Evolutionary conservation across 2,329 filamentous ascomycete genomes (phyloP).

Genomic region (Neurospora sp.): DNA sequence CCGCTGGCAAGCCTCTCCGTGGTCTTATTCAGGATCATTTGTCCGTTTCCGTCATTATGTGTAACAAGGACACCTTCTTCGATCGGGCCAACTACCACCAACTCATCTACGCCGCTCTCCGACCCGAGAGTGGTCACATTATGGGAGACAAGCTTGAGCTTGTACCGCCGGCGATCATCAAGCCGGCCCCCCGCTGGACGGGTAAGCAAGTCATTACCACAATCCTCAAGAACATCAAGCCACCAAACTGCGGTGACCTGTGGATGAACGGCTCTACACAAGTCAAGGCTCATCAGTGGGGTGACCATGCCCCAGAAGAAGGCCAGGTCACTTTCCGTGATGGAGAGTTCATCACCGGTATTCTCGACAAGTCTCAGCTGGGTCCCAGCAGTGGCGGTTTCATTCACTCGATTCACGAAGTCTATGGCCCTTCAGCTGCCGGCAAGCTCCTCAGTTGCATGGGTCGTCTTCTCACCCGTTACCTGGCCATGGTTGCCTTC

Average conservation of each 20-base stretch:
- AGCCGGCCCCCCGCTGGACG: slow-evolving; percentile 77
- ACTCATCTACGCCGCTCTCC: slow-evolving; percentile 79
- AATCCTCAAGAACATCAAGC: slow-evolving; percentile 84
- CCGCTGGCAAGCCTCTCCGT: slow-evolving; percentile 83
- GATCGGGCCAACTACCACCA: slow-evolving; percentile 82
- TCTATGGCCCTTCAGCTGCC: slow-evolving; percentile 79
- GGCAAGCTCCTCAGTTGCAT: slow-evolving; percentile 83
- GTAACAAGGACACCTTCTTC: slow-evolving; percentile 86
- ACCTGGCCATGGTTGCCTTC: slow-evolving; percentile 88
- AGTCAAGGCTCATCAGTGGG: slow-evolving; percentile 74
- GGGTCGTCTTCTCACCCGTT: slow-evolving; percentile 78
- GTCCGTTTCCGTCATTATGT: slow-evolving; percentile 84
- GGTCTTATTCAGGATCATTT: slow-evolving; percentile 98
- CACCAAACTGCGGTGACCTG: slow-evolving; percentile 62
- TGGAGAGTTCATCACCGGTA: slow-evolving; percentile 80
- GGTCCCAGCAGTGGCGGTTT: slow-evolving; percentile 80
- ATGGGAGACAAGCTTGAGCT: slow-evolving; percentile 72
- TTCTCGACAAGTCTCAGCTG: slow-evolving; percentile 92
- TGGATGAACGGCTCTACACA: slow-evolving; percentile 72
- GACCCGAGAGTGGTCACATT: slow-evolving; percentile 85
- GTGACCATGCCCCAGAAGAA: slow-evolving; percentile 58
- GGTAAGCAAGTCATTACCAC: slow-evolving; percentile 94
- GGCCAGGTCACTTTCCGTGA: slow-evolving; percentile 72
- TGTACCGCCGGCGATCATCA: slow-evolving; percentile 70
- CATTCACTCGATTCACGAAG: slow-evolving; percentile 85